phyloP scores from a whole-genome alignment of 2,329 filamentous ascomycete species.

The Alternaria infectoria region DNA sequence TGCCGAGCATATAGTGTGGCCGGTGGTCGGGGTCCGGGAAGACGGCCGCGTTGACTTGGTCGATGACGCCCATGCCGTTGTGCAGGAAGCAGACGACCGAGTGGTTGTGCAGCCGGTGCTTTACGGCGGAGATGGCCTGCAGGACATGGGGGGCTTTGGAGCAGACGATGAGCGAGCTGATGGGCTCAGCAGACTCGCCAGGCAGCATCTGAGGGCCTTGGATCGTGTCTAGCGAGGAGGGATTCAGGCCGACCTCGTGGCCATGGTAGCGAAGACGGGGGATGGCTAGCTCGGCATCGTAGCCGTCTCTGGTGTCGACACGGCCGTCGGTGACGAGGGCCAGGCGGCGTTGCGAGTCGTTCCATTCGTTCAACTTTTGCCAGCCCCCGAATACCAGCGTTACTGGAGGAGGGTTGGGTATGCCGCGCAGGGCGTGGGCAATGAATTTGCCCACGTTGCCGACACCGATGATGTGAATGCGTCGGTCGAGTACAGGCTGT shows the following conservation, averaged over 20 bases:
- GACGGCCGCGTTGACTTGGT: constrained; percentile 72
- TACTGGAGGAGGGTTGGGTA: constrained; percentile 70
- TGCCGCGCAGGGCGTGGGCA: constrained; percentile 71
- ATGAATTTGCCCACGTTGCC: constrained; percentile 84
- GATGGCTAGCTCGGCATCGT: constrained; percentile 53
- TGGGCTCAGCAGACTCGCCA: constrained; percentile 54
- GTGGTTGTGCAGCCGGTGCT: constrained; percentile 68
- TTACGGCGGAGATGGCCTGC: constrained; percentile 69
- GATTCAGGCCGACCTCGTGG: constrained; percentile 34
- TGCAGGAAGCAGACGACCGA: constrained; percentile 79
- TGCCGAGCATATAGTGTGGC: constrained; percentile 78
- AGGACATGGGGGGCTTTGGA: constrained; percentile 76
- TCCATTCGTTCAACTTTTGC: constrained; percentile 55
- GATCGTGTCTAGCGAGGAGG: constrained; percentile 10
- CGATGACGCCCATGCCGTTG: constrained; percentile 83
- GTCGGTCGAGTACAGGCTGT: constrained; percentile 33
- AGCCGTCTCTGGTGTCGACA: constrained; percentile 49
- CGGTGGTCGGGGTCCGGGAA: constrained; percentile 70
- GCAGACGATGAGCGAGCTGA: constrained; percentile 77
- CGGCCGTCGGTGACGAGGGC: constrained; percentile 55
- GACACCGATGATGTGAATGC: constrained; percentile 72
- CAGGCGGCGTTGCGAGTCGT: constrained; percentile 52
- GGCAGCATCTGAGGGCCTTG: constrained; percentile 10
- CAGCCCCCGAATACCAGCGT: constrained; percentile 77
- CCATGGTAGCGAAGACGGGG: constrained; percentile 48